phyloP scores from a whole-genome alignment of 768 basidiomycete species.

The Boletus patriciae region DNA sequence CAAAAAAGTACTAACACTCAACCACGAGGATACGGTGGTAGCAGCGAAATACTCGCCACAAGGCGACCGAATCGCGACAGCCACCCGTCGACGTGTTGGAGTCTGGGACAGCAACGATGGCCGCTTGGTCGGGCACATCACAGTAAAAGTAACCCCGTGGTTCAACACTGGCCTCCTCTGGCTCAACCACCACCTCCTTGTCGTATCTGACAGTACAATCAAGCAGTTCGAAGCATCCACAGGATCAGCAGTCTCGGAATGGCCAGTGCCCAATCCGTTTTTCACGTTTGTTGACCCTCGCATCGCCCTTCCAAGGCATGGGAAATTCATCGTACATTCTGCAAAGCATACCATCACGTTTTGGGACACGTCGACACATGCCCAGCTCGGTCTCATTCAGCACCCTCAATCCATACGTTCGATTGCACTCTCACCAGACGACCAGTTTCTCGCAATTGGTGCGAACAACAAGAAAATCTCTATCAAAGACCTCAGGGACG shows the following conservation, averaged over 20 bases:
- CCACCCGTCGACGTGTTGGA: neutral
- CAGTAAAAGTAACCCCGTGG: neutral
- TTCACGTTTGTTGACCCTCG: neutral
- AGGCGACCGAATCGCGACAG: neutral
- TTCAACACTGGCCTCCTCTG: neutral
- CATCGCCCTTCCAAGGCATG: neutral
- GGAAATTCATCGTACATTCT: neutral
- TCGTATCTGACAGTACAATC: neutral
- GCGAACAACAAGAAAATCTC: neutral
- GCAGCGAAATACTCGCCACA: neutral
- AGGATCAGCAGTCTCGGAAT: neutral
- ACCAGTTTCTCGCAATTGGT: neutral
- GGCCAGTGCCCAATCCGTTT: neutral
- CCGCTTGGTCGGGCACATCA: no score
- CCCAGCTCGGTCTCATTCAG: neutral
- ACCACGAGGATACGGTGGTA: neutral
- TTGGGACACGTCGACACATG: neutral
- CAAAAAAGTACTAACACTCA: neutral
- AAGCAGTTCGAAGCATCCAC: neutral
- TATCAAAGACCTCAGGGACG: no score
- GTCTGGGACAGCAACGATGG: neutral
- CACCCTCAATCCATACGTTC: neutral
- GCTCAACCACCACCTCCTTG: neutral
- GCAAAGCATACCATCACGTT: neutral
- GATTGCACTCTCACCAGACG: neutral